These are phyloP conservation scores for Penicillium griseofulvum DNA, from an alignment of 2,329 filamentous ascomycete species.

Conservation along the genomic window DNA sequence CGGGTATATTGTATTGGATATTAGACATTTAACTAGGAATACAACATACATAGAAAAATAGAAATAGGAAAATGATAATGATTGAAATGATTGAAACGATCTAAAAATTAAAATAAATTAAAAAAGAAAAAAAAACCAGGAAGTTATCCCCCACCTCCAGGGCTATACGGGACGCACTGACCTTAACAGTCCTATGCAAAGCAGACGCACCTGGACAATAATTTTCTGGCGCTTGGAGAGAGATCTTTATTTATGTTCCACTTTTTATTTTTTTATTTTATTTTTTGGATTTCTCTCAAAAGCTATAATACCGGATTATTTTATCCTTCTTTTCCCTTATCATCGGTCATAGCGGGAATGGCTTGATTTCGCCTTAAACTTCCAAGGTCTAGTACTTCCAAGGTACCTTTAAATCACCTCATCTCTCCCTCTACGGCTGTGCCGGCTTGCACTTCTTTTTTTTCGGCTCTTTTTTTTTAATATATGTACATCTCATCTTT, in stretches of 20 bases:
- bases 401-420: slow-evolving; percentile 3
- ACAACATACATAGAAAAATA: not conserved
- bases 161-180: slow-evolving; percentile 23
- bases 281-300: not conserved
- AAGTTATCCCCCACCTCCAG: not conserved
- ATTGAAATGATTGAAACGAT: not conserved
- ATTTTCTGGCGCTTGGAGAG: not conserved
- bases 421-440: not conserved
- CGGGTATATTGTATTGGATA: not conserved
- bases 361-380: slow-evolving; percentile 8
- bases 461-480: not conserved
- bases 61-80: not conserved
- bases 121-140: not conserved
- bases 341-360: slow-evolving; percentile 8
- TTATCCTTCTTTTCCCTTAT: slow-evolving; percentile 4
- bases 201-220: slow-evolving; percentile 15
- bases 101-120: not conserved
- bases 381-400: not conserved
- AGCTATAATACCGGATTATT: slow-evolving; percentile 5
- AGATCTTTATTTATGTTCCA: not conserved
- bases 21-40: no score
- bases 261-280: not conserved
- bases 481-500: slow-evolving; percentile 4
- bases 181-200: slow-evolving; percentile 16
- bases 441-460: not conserved